These are phyloP conservation scores for Plenodomus lindquistii DNA, from an alignment of 2,329 filamentous ascomycete genomes.

Conservation along the genomic window DNA sequence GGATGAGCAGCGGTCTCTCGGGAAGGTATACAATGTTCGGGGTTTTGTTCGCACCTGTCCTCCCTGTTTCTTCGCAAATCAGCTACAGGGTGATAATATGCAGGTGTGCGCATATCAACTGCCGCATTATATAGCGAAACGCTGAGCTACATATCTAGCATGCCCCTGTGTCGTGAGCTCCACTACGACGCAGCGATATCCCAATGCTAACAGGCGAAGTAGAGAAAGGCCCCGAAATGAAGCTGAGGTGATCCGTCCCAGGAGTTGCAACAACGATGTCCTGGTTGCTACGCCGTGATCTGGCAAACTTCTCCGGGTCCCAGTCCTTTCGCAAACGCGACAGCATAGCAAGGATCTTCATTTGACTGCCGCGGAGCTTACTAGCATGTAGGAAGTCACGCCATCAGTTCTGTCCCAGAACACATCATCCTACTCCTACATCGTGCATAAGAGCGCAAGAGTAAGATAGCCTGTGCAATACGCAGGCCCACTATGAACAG, in stretches of 20 bases:
- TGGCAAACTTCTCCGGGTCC: no score
- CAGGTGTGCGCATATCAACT: not conserved
- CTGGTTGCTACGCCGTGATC: no score
- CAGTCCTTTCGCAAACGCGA: not conserved
- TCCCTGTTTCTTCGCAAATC: not conserved
- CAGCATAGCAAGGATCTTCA: not conserved
- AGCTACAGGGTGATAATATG: not conserved
- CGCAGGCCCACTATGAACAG: not conserved
- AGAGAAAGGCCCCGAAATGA: not conserved
- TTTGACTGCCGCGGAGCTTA: not conserved
- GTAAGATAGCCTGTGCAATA: not conserved
- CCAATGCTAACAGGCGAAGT: not conserved
- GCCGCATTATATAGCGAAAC: not conserved
- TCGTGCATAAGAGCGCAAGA: not conserved
- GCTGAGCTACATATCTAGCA: not conserved
- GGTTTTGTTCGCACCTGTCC: not conserved
- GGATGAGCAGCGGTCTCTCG: not conserved
- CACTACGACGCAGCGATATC: not conserved
- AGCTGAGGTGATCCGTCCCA: not conserved
- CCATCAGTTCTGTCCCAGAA: not conserved
- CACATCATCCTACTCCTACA: no score
- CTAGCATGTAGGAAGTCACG: not conserved
- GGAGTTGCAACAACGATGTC: no score
- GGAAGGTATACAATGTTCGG: not conserved
- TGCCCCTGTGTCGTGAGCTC: not conserved